Base-by-base conservation (phyloP, 2,329 filamentous ascomycete genomes). In the Fusarium poae region DNA sequence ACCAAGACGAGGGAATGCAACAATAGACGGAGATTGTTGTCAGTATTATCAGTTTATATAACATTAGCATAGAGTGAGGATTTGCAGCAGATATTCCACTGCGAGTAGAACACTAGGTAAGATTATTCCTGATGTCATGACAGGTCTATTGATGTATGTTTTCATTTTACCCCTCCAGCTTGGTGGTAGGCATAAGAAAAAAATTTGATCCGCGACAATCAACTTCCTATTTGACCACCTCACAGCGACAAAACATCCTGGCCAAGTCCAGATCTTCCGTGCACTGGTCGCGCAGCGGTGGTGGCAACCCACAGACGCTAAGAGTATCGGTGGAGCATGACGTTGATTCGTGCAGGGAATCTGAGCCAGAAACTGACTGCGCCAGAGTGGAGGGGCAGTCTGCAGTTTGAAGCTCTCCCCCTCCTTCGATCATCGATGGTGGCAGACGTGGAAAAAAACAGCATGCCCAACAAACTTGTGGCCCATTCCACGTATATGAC, bases 251-350 rank as follows among this genome's bases (percentile, higher is more conserved):
- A 16, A 35, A 46, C 40, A 65, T 42, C 59, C 59, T 27, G 43
- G 61, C 51, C 51, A 64, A 58, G 61, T 44, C 62, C 46, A 63
- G 72, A 72, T 73, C 72, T 62, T 72, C 61, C 53, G 56, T 73
- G 72, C 62, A 62, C 66, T 64, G 65, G 65, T 57, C 58, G 59
- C 48, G 45, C 29, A 65, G 69, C 62, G 70, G 65, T 53, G 72
- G 74, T 76, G 74, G 74, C 74, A 71, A 76, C 52, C 42, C 46
- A 51, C 35, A 56, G 30, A 39, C 65, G 43, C 62, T 61, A 73
- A 58, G 39, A 42, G 20, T 29, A 50, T 51, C 55, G 67, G 76
- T 74, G 74, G 76, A 72, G 74, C 67, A 76, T 77, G 76, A 77
- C 75, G 75, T 76, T 75, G 67, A 59, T 67, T 72, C 60, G 59